Conservation (phyloP, 768 basidiomycete species). For the Boletus insuetus region DNA sequence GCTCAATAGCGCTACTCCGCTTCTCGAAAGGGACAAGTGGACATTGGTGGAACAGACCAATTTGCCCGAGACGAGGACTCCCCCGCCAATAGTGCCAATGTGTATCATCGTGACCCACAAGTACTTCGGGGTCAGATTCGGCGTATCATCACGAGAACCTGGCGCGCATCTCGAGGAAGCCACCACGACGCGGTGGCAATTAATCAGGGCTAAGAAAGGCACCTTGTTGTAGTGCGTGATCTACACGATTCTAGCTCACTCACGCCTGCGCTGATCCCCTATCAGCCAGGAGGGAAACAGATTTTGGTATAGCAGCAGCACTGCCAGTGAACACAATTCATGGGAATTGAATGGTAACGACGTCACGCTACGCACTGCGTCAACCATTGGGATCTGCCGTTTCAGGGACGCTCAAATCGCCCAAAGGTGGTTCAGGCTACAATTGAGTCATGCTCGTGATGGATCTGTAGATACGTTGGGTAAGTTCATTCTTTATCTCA, state of each 20-base stretch:
- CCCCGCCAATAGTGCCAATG: neutral
- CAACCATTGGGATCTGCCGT: neutral
- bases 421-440: constrained; percentile 2
- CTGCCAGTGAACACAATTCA: neutral
- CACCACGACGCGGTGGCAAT: neutral
- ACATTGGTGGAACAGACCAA: no score
- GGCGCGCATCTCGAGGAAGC: neutral
- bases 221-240: neutral
- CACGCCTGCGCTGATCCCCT: neutral
- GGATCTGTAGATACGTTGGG: neutral
- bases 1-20: no score
- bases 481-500: neutral
- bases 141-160: neutral
- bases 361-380: neutral
- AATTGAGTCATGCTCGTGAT: neutral
- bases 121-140: constrained; percentile 1
- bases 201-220: neutral
- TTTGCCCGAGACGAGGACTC: neutral
- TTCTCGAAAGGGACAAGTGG: no score
- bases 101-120: neutral
- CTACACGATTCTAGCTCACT: no score
- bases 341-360: neutral
- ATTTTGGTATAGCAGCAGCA: neutral
- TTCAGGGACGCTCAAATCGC: neutral
- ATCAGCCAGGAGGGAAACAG: neutral